Conservation (phyloP, 78 protist genomes). For the Dictyostelium citrinum region DNA sequence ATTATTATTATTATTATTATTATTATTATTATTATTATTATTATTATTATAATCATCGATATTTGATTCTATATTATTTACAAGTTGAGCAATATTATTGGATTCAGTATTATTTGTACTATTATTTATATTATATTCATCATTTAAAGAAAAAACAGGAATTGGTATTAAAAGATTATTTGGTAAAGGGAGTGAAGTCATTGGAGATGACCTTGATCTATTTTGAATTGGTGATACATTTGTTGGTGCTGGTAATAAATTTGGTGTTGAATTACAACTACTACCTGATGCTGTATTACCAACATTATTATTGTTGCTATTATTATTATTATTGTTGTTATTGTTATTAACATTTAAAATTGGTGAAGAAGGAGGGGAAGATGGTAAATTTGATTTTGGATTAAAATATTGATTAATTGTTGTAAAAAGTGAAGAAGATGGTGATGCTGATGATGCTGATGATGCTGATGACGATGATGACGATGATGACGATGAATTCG, state of each 20-base stretch:
- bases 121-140: neutral
- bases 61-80: neutral
- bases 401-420: slow-evolving; percentile 20
- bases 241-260: neutral
- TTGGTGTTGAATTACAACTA: neutral
- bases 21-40: neutral
- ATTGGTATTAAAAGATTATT: neutral
- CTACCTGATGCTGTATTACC: neutral
- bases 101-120: neutral
- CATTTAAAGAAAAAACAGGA: neutral
- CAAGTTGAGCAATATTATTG: neutral
- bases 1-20: neutral
- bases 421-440: neutral
- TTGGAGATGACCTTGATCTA: slow-evolving; percentile 6
- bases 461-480: slow-evolving; percentile 19
- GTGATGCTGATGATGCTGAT: slow-evolving; percentile 16
- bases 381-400: neutral
- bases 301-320: neutral
- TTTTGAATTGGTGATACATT: slow-evolving; percentile 9
- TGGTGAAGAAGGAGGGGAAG: slow-evolving; percentile 1
- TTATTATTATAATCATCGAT: neutral
- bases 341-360: neutral
- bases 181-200: neutral
- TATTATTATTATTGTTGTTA: neutral
- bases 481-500: neutral